Conservation (phyloP, 768 basidiomycete species). For the Podaxis mareebaensis region DNA sequence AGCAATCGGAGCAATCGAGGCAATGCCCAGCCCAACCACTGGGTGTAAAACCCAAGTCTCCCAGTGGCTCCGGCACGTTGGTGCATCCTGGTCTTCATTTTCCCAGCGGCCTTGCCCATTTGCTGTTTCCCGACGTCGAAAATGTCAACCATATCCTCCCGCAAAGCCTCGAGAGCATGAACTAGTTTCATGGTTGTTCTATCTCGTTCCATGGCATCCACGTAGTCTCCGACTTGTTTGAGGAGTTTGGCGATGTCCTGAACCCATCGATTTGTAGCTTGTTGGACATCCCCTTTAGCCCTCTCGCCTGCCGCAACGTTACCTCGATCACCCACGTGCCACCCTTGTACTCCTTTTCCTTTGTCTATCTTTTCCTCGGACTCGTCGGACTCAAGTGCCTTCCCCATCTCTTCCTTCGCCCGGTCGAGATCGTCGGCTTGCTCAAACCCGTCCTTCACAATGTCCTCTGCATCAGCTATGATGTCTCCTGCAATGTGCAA, state of each 20-base stretch:
- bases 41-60: constrained; percentile 21
- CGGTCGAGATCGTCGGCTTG: neutral
- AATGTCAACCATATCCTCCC: neutral
- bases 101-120: constrained; percentile 5
- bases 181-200: constrained; percentile 26
- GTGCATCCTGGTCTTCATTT: constrained; percentile 12
- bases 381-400: neutral
- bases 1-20: constrained; percentile 32
- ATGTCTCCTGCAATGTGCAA: constrained; percentile 23
- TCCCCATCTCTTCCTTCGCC: constrained; percentile 11
- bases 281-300: constrained; percentile 19
- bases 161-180: constrained; percentile 20
- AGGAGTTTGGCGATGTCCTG: constrained; percentile 18
- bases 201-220: constrained; percentile 24
- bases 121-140: neutral
- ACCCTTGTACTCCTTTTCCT: neutral
- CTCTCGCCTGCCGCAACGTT: constrained; percentile 5
- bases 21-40: constrained; percentile 34
- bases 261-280: constrained; percentile 13
- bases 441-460: neutral
- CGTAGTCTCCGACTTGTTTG: constrained; percentile 21
- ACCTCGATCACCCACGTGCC: neutral
- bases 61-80: constrained; percentile 11
- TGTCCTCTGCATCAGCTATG: constrained; percentile 18
- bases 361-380: neutral